A percentile compares a stretch with the other conserved stretches of the same genome.
Evolutionary conservation across 768 basidiomycete genomes (phyloP).

Genomic region (Tricholoma terreum): DNA sequence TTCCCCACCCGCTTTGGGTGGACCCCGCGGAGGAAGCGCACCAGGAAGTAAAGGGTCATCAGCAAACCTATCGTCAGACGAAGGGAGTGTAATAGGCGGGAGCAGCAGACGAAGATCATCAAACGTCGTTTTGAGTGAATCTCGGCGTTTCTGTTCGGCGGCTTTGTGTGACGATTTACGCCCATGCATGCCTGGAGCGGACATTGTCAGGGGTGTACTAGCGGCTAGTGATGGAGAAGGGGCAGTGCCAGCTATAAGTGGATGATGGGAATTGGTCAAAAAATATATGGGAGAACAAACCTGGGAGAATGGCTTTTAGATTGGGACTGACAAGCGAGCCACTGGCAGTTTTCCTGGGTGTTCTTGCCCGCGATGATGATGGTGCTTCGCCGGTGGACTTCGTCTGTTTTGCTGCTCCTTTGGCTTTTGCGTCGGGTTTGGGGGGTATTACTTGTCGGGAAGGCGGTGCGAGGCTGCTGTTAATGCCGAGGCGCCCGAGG

Average conservation of each 20-base stretch:
- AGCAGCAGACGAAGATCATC: constrained; percentile 80
- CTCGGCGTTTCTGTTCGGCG: constrained; percentile 95
- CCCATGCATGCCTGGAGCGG: constrained; percentile 32
- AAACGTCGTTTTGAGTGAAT: constrained; percentile 93
- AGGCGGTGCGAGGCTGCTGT: constrained; percentile 38
- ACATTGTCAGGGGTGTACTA: constrained; percentile 9
- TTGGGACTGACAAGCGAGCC: constrained; percentile 45
- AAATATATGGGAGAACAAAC: constrained; percentile 31
- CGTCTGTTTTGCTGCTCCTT: constrained; percentile 24
- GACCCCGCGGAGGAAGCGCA: constrained; percentile 84
- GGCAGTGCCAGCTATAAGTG: constrained; percentile 19
- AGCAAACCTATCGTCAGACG: constrained; percentile 59
- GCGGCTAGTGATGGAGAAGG: constrained; percentile 8
- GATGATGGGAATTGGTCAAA: neutral
- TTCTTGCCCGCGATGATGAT: constrained; percentile 19
- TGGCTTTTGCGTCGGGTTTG: constrained; percentile 18
- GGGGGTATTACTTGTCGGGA: constrained; percentile 14
- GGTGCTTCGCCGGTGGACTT: constrained; percentile 23
- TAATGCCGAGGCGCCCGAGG: constrained; percentile 59
- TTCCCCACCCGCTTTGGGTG: constrained; percentile 79
- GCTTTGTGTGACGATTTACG: constrained; percentile 90
- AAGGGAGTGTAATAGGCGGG: constrained; percentile 83
- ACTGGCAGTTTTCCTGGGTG: constrained; percentile 26
- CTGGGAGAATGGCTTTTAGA: constrained; percentile 73
- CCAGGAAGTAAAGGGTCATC: constrained; percentile 82